A percentile compares a stretch with the other conserved stretches of the same genome.
Conservation (phyloP, 257 asterid genomes). For the Fraxinus anomala region DNA sequence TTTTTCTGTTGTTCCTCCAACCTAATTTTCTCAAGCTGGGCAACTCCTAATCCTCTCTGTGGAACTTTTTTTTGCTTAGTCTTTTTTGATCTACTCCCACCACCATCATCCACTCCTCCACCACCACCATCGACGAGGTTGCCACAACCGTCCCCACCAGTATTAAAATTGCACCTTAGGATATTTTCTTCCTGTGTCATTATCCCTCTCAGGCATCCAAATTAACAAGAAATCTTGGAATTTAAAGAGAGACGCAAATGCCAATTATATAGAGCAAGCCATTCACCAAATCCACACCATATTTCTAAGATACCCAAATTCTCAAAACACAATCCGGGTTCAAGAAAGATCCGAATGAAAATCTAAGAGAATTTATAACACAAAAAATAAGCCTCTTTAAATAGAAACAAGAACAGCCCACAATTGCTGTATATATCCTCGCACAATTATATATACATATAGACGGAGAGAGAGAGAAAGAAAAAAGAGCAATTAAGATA, state of each 20-base stretch:
- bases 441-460: conserved; percentile 8
- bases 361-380: conserved; percentile 33
- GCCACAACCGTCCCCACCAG: conserved; percentile 30
- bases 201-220: conserved; percentile 44
- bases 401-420: conserved; percentile 42
- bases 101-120: conserved; percentile 19
- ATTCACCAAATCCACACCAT: conserved; percentile 44
- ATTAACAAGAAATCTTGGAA: conserved; percentile 33
- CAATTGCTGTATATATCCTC: conserved; percentile 17
- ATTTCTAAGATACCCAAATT: conserved; percentile 44
- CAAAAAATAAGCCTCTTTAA: conserved; percentile 22
- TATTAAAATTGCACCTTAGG: conserved; percentile 40
- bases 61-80: conserved; percentile 79
- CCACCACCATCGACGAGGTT: conserved; percentile 6
- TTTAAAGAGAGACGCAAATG: conserved; percentile 37
- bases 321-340: conserved; percentile 33
- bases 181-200: conserved; percentile 70
- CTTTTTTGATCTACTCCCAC: conserved; percentile 46
- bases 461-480: conserved; percentile 7
- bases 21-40: conserved; percentile 87
- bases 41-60: conserved; percentile 93
- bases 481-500: conserved; percentile 14
- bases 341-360: conserved; percentile 27
- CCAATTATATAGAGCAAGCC: conserved; percentile 33
- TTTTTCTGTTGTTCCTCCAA: conserved; percentile 72